Evolutionary conservation across 1,284 basidiomycete species (phyloP).

Genomic region (Meripilus lineatus): DNA sequence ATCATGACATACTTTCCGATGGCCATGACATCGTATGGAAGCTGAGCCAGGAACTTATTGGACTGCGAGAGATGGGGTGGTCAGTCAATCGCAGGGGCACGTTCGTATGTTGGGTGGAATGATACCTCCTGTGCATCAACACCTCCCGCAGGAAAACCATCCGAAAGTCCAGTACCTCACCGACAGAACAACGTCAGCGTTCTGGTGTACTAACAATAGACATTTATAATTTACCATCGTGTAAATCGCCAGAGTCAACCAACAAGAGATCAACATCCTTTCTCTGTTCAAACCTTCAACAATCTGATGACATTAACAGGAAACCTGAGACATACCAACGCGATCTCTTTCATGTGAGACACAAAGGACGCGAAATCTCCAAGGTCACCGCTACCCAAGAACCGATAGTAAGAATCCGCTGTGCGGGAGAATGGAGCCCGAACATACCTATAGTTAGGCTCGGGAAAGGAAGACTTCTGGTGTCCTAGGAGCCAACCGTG

Average conservation of each 20-base stretch:
- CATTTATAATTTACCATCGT: slow-evolving; percentile 55
- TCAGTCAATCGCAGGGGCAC: slow-evolving; percentile 2
- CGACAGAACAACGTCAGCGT: neutral
- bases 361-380: slow-evolving; percentile 83
- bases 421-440: neutral
- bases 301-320: neutral
- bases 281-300: slow-evolving; percentile 31
- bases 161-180: slow-evolving; percentile 64
- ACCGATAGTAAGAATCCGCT: neutral
- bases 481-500: slow-evolving; percentile 81
- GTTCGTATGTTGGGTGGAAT: neutral
- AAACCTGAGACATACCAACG: slow-evolving; percentile 32
- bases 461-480: slow-evolving; percentile 62
- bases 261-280: slow-evolving; percentile 68
- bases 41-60: slow-evolving; percentile 66
- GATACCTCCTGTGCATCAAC: slow-evolving; percentile 67
- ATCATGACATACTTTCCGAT: slow-evolving; percentile 69
- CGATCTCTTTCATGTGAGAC: slow-evolving; percentile 72
- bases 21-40: slow-evolving; percentile 80
- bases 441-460: slow-evolving; percentile 61
- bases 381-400: slow-evolving; percentile 56
- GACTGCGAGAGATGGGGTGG: slow-evolving; percentile 39
- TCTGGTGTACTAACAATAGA: neutral
- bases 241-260: slow-evolving; percentile 74
- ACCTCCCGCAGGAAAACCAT: slow-evolving; percentile 67